A percentile compares a stretch with the other conserved stretches of the same genome.
phyloP scores from a whole-genome alignment of 768 basidiomycete species.

The Pulveroboletus ravenelii region DNA sequence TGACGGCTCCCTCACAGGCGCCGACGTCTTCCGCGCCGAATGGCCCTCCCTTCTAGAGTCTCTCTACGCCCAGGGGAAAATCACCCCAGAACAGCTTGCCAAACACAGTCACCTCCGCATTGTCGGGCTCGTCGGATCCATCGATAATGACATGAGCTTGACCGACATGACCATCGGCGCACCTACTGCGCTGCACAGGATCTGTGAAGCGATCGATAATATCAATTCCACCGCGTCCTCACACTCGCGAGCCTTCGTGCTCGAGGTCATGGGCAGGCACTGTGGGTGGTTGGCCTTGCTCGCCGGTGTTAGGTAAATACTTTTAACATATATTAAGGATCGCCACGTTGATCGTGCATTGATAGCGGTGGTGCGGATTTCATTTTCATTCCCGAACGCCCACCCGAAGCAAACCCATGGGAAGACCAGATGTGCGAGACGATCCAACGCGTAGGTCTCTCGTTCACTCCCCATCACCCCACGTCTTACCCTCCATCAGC shows the following conservation, averaged over 20 bases:
- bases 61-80: slow-evolving; percentile 66
- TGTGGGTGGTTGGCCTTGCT: slow-evolving; percentile 98
- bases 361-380: slow-evolving; percentile 87
- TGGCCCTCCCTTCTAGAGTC: slow-evolving; percentile 84
- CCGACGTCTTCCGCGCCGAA: slow-evolving; percentile 88
- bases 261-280: slow-evolving; percentile 99
- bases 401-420: slow-evolving; percentile 77
- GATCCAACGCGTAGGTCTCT: slow-evolving; percentile 62
- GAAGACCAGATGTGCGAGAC: slow-evolving; percentile 87
- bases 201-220: slow-evolving; percentile 97
- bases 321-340: neutral
- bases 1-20: slow-evolving; percentile 94
- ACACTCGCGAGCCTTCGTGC: slow-evolving; percentile 95
- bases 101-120: slow-evolving; percentile 84
- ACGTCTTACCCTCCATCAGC: slow-evolving; percentile 42
- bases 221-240: slow-evolving; percentile 96
- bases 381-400: slow-evolving; percentile 94
- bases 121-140: slow-evolving; percentile 97
- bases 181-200: slow-evolving; percentile 90
- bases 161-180: slow-evolving; percentile 98
- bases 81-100: slow-evolving; percentile 68
- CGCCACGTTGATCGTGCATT: slow-evolving; percentile 8
- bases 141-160: slow-evolving; percentile 99
- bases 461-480: neutral
- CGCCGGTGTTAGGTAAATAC: slow-evolving; percentile 78